Percentiles rank a stretch among this genome's conserved stretches.
These are phyloP conservation scores for Penicillium verhagenii DNA, from an alignment of 495 filamentous ascomycete genomes.

Conservation along the genomic window DNA sequence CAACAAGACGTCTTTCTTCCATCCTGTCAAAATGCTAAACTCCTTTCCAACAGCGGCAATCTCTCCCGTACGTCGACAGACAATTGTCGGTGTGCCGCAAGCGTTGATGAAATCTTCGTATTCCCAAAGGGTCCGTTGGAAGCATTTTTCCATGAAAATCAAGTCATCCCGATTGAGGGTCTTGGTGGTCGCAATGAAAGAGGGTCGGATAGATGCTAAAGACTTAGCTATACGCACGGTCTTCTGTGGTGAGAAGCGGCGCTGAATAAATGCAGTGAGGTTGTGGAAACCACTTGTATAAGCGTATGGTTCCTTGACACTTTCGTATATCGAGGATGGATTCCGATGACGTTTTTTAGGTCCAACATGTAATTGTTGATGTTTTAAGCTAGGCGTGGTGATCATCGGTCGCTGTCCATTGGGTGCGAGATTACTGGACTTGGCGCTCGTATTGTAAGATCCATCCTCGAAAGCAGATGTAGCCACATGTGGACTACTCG, in stretches of 20 bases:
- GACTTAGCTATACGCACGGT: slow-evolving; percentile 79
- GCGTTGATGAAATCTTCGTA: slow-evolving; percentile 89
- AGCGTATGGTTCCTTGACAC: slow-evolving; percentile 83
- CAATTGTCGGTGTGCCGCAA: slow-evolving; percentile 84
- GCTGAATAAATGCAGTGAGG: slow-evolving; percentile 76
- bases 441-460: slow-evolving; percentile 25
- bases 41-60: slow-evolving; percentile 91
- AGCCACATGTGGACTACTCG: slow-evolving; percentile 48
- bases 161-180: slow-evolving; percentile 82
- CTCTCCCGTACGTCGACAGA: slow-evolving; percentile 89
- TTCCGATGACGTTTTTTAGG: slow-evolving; percentile 60
- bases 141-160: slow-evolving; percentile 95
- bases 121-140: slow-evolving; percentile 88
- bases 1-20: slow-evolving; percentile 86
- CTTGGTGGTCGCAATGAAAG: slow-evolving; percentile 84
- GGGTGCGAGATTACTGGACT: slow-evolving; percentile 35
- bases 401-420: slow-evolving; percentile 42
- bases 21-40: slow-evolving; percentile 90
- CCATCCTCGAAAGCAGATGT: slow-evolving; percentile 38
- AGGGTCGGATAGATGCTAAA: slow-evolving; percentile 84
- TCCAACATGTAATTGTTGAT: slow-evolving; percentile 51
- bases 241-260: slow-evolving; percentile 67
- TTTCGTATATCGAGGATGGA: slow-evolving; percentile 81
- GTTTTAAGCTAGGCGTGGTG: slow-evolving; percentile 42
- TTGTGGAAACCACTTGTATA: slow-evolving; percentile 90